Evolutionary conservation across 139 green algal genomes (phyloP), one percentile per base, ranked within the genome.

Genomic region (Chlamydomonas sphaeroides): DNA sequence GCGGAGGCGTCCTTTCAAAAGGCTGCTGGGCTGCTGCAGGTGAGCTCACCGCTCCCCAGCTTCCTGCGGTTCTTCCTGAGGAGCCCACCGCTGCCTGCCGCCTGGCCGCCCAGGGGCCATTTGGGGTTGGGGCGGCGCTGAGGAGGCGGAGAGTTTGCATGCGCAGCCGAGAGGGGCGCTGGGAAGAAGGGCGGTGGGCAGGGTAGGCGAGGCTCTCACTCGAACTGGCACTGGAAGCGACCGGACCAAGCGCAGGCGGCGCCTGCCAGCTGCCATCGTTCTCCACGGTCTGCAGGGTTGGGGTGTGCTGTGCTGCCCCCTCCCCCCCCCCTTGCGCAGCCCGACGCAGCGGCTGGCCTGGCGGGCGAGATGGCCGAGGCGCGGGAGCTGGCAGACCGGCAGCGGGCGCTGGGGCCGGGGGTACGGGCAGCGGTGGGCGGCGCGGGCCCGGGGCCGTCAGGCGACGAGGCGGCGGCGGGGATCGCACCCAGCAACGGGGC

Each of bases 1-100:
- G 75, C 75, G 21, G 75, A 82, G 42, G 61, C 62, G 7, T 82
- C 75, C 32, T 82, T n/a, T 26, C n/a, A 82, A 11, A 23, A 32
- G 32, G 75, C 75, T 1, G 25, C 65, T 42, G 61, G 73, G 39
- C 11, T 35, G 11, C 5, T 62, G 56, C 26, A 79, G 72, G 56
- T 78, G 51, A 23, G 70, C 10, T 14, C 21, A 26, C 6, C 6
- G 21, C 25, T 32, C 21, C 25, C 15, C 17, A 30, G 53, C 6
- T 10, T 62, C 53, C 5, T n/a, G 53, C 53, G 28, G 53, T 5
- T 28, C 6, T 62, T 11, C 23, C 5, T 14, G 23, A 32, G 53
- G 53, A 62, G 21, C 10, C 53, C 23, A 30, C 53, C 21, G 25
- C 21, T 62, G 23, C 15, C 53, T 62, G 53, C 17, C 28, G 23